Evolutionary conservation across 768 basidiomycete genomes (phyloP).

Genomic region (Rhizopogon vulgaris): DNA sequence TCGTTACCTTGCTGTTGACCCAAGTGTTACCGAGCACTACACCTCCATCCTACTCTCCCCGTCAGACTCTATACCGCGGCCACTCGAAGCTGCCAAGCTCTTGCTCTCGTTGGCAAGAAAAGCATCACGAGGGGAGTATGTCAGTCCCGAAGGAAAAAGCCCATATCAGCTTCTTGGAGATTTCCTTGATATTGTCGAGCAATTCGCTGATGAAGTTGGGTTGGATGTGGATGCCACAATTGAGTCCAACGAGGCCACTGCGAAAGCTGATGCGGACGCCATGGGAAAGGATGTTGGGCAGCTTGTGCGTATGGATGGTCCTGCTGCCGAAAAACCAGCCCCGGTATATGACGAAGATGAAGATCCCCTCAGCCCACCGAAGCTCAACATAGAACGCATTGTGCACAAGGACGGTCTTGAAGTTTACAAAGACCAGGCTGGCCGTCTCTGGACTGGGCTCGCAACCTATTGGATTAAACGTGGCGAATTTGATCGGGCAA

Average conservation of each 20-base stretch:
- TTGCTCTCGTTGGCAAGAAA: conserved; percentile 79
- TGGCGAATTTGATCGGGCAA: conserved; percentile 89
- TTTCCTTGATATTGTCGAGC: conserved; percentile 88
- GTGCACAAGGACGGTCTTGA: conserved; percentile 80
- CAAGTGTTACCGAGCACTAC: conserved; percentile 75
- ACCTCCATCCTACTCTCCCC: conserved; percentile 58
- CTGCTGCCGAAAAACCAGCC: conserved; percentile 46
- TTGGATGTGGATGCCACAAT: conserved; percentile 74
- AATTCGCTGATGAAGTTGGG: conserved; percentile 88
- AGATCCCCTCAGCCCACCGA: conserved; percentile 63
- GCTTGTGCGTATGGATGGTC: conserved; percentile 68
- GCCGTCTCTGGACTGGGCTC: conserved; percentile 90
- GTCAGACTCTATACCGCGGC: conserved; percentile 59
- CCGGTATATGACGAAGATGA: conserved; percentile 73
- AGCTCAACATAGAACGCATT: conserved; percentile 83
- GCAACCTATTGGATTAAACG: conserved; percentile 99
- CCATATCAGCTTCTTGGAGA: conserved; percentile 91
- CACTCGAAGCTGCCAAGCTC: conserved; percentile 91
- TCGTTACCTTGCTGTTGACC: conserved; percentile 81
- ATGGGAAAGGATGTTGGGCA: conserved; percentile 35
- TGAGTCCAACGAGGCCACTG: conserved; percentile 45
- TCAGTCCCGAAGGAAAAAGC: conserved; percentile 88
- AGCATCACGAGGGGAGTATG: conserved; percentile 77
- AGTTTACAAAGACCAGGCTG: conserved; percentile 95
- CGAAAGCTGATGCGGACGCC: conserved; percentile 41